Evolutionary conservation across 2,329 filamentous ascomycete species (phyloP).

Genomic region (Huntiella moniliformis): DNA sequence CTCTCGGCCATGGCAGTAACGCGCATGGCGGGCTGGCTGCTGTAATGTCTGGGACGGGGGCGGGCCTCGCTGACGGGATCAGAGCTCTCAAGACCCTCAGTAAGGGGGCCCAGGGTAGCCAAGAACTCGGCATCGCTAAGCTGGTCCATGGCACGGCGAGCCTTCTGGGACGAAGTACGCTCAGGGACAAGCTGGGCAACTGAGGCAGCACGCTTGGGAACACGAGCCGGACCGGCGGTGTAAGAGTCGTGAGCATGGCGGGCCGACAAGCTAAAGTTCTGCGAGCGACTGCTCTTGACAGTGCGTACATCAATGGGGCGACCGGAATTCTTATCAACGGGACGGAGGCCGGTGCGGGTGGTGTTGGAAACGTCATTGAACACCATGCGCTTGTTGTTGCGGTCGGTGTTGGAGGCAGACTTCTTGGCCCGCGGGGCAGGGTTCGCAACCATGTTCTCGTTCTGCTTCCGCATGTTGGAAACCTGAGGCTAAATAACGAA

Average conservation of each 20-base stretch:
- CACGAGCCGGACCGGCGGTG: background rate
- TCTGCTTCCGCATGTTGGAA: constrained; percentile 31
- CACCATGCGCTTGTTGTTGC: constrained; percentile 34
- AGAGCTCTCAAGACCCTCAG: background rate
- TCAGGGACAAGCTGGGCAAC: constrained; percentile 4
- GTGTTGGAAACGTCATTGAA: constrained; percentile 73
- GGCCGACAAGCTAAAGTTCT: constrained; percentile 10
- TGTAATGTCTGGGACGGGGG: constrained; percentile 28
- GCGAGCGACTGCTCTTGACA: constrained; percentile 15
- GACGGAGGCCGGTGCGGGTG: constrained; percentile 17
- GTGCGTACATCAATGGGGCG: constrained; percentile 23
- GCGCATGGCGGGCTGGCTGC: constrained; percentile 35
- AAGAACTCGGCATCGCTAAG: constrained; percentile 12
- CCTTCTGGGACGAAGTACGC: constrained; percentile 6
- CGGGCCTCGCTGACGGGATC: constrained; percentile 12
- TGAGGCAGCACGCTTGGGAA: constrained; percentile 1
- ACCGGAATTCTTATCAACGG: constrained; percentile 18
- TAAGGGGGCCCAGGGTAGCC: constrained; percentile 3
- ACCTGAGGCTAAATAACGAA: constrained; percentile 20
- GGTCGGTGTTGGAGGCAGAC: constrained; percentile 26
- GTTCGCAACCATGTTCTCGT: constrained; percentile 48
- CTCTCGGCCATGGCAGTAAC: constrained; percentile 17
- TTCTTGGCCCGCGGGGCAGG: constrained; percentile 29
- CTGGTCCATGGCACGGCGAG: background rate
- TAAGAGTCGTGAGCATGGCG: constrained; percentile 8